These are phyloP conservation scores for Aspergillus persii DNA, from an alignment of 2,329 filamentous ascomycete species.

Conservation along the genomic window DNA sequence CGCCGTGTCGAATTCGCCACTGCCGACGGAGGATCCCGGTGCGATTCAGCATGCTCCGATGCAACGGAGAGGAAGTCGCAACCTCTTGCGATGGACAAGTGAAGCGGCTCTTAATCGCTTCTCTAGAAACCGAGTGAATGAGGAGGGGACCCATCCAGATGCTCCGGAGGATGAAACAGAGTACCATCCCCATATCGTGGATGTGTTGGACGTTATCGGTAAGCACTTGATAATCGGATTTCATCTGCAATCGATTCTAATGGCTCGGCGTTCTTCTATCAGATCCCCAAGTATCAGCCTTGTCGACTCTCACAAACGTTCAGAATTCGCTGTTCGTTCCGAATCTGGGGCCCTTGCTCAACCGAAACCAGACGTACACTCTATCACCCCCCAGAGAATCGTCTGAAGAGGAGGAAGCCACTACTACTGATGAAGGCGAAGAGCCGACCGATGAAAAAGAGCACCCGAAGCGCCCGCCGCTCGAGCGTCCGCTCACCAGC, in stretches of 20 bases:
- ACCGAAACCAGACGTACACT: constrained; percentile 75
- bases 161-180: constrained; percentile 35
- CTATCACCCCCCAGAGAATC: constrained; percentile 53
- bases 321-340: constrained; percentile 88
- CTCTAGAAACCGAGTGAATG: constrained; percentile 34
- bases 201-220: constrained; percentile 68
- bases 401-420: constrained; percentile 27
- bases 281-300: constrained; percentile 81
- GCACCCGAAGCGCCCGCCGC: constrained; percentile 29
- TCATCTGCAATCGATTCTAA: not conserved
- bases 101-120: constrained; percentile 30
- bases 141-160: constrained; percentile 21
- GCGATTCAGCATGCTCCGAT: constrained; percentile 11
- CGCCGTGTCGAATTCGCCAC: constrained; percentile 8
- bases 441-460: constrained; percentile 23
- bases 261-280: not conserved
- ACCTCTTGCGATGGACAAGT: constrained; percentile 33
- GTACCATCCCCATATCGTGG: constrained; percentile 63
- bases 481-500: constrained; percentile 48
- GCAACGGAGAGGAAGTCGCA: constrained; percentile 18
- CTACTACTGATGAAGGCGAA: constrained; percentile 26
- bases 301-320: constrained; percentile 82
- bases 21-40: constrained; percentile 12
- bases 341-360: constrained; percentile 71
- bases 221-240: constrained; percentile 28